Base-by-base conservation (phyloP, 768 basidiomycete species). In the Mycena crocata region DNA sequence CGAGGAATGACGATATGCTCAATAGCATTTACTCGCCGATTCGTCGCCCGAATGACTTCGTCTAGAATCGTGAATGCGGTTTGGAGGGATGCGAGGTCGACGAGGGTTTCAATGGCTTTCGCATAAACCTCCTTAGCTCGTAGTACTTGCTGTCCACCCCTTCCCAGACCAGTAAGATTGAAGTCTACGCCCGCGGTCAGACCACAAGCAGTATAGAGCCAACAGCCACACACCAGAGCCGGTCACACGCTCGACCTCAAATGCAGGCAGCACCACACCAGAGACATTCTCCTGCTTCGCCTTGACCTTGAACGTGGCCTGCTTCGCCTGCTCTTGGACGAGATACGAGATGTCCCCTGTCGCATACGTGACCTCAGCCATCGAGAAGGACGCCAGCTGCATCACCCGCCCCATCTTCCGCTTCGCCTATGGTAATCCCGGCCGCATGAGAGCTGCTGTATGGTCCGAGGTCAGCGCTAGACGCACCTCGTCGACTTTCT, bases 341-440 rank as follows among this genome's bases (percentile, higher is more conserved):
- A 98, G 93, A 80, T 99, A 99, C 49, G 94, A 89, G 75, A 99
- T 99, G 76, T 99, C 98, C 70, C 94, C 94, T 12, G 98, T 97
- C 35, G 96, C 90, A 81, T 99, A 99, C 23, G 96, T 97, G 70
- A 99, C 98, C 79, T 99, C 97, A 0, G 98, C 98, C 83, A 99
- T 92, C 45, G 96, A 98, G 85, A 99, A 98, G 44, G 98, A 99
- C 28, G 98, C 98, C 55, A 99, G 86, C 78, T 99, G 98, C 91
- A 99, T 98, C 28, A 99, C 96, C 64, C 94, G 87, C 32, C 98
- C 98, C 98, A 99, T 99, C 83, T 98, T 96, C 64, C 96, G 89
- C 79, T 99, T 99, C 13, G 98, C 97, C 96, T 99, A 44, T n/a
- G n/a, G n/a, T n/a, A n/a, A n/a, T n/a, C n/a, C n/a, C n/a, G 63